Base-by-base conservation (phyloP, 73 alveolate species). In the Breviolum minutum region DNA sequence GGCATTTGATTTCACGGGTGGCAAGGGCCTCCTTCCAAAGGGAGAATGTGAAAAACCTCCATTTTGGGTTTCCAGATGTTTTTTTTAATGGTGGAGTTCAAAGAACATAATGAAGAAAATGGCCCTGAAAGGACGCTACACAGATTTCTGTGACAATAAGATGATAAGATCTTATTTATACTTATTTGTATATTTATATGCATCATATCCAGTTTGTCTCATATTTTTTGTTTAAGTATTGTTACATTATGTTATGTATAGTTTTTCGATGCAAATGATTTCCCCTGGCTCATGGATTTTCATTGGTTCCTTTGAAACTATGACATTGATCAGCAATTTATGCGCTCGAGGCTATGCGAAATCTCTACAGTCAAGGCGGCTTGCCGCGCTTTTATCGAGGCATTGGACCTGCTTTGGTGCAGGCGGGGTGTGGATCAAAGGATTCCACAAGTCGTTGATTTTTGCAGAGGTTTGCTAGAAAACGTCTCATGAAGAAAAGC, bases 351-450 rank as follows among this genome's bases (percentile, higher is more conserved):
- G 99, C 99, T 26, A 94, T 83, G 94, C 84, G 66, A 63, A 76
- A 32, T n/a, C 76, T 94, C 63, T 94, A 94, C 48, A 60, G 73
- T 16, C 94, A 94, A 63, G 99, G 99, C 11, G 99, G 99, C 27
- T 32, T 94, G 63, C 94, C 80, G 48, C 99, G 99, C 20, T 94
- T 94, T 85, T 94, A 94, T 69, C 94, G 73, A 64, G 99, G 99
- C 54, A 94, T 94, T 2, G 91, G 99, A 40, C 99, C 99, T 17
- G 99, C 99, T 17, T 85, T 94, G 32, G 99, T 94, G 54, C 99
- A 91, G 97, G 97, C 95, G n/a, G 0, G 48, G 82, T 80, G 24
- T 12, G 76, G 60, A 40, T 20, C 12, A 22, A 85, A 62, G 77
- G 86, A 16, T 60, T 29, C 8, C 6, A 77, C 54, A 3, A 40